A percentile compares a stretch with the other conserved stretches of the same genome.
These are phyloP conservation scores for Tolypocladium tundrense DNA, from an alignment of 2,329 filamentous ascomycete species.

Conservation along the genomic window DNA sequence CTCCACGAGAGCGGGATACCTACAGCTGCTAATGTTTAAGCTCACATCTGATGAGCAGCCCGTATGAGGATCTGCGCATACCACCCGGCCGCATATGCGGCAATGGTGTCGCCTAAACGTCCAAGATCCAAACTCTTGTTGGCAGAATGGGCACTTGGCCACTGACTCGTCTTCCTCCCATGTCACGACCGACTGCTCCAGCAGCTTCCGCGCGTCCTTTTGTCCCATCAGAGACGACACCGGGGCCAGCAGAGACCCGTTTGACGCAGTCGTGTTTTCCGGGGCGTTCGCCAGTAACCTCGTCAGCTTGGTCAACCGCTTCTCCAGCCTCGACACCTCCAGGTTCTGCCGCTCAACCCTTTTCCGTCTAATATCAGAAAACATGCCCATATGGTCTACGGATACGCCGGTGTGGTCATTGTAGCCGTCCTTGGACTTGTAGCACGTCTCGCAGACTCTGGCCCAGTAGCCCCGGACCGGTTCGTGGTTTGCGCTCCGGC, in stretches of 20 bases:
- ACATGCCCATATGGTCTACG: conserved; percentile 62
- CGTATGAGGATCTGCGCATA: conserved; percentile 81
- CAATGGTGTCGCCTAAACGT: conserved; percentile 92
- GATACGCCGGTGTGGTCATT: conserved; percentile 72
- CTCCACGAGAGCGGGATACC: conserved; percentile 5
- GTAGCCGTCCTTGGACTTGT: conserved; percentile 91
- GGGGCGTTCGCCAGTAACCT: conserved; percentile 69
- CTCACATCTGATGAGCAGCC: conserved; percentile 77
- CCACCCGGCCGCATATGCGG: conserved; percentile 82
- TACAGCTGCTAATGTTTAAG: conserved; percentile 57
- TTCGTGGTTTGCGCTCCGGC: conserved; percentile 78
- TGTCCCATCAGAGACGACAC: conserved; percentile 54
- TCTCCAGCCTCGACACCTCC: conserved; percentile 83
- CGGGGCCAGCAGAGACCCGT: conserved; percentile 47
- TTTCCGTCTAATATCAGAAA: conserved; percentile 60
- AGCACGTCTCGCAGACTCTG: conserved; percentile 96
- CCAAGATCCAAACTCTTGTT: conserved; percentile 91
- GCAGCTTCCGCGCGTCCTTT: conserved; percentile 63
- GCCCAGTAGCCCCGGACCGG: conserved; percentile 88
- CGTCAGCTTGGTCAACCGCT: conserved; percentile 82
- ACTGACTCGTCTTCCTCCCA: conserved; percentile 91
- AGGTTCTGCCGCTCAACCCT: conserved; percentile 77
- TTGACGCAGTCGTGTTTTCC: conserved; percentile 44
- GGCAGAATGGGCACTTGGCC: conserved; percentile 78
- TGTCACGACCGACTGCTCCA: conserved; percentile 86